phyloP scores from a whole-genome alignment of 2,329 filamentous ascomycete genomes.

The Stachybotrys elegans region DNA sequence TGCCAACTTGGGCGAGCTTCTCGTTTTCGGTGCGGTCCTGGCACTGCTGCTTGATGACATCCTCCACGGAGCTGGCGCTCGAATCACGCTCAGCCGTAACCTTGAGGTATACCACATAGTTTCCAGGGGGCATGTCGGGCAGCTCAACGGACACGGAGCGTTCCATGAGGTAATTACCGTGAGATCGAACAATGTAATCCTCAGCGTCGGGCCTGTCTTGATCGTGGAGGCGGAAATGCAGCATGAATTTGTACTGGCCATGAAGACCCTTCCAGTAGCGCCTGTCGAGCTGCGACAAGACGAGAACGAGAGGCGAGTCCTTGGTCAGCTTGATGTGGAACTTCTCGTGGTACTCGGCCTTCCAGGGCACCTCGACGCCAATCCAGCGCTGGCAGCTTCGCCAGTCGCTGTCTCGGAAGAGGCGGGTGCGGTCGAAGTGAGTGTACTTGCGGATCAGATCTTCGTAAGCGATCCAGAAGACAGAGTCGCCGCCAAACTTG shows the following conservation, averaged over 20 bases:
- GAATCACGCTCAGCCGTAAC: slow-evolving; percentile 46
- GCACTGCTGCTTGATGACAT: slow-evolving; percentile 50
- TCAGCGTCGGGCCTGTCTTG: slow-evolving; percentile 45
- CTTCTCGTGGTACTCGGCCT: slow-evolving; percentile 55
- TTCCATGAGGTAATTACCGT: slow-evolving; percentile 53
- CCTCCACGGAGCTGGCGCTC: slow-evolving; percentile 41
- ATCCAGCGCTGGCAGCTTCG: slow-evolving; percentile 55
- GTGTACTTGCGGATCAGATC: slow-evolving; percentile 59
- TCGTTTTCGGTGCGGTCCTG: slow-evolving; percentile 44
- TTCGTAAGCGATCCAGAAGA: slow-evolving; percentile 60
- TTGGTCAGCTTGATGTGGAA: slow-evolving; percentile 53
- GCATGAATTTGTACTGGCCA: slow-evolving; percentile 50
- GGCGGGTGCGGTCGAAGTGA: slow-evolving; percentile 55
- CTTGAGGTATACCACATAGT: slow-evolving; percentile 53
- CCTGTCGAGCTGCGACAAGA: slow-evolving; percentile 57
- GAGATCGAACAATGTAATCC: slow-evolving; percentile 55
- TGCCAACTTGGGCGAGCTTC: slow-evolving; percentile 53
- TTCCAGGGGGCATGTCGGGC: slow-evolving; percentile 46
- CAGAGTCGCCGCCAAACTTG: slow-evolving; percentile 56
- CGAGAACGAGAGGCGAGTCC: slow-evolving; percentile 53
- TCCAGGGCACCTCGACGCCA: slow-evolving; percentile 58
- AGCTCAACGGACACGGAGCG: slow-evolving; percentile 56
- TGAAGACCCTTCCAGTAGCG: slow-evolving; percentile 58
- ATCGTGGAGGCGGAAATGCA: slow-evolving; percentile 46
- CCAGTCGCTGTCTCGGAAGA: slow-evolving; percentile 56